Evolutionary conservation across 2,329 filamentous ascomycete species (phyloP).

Genomic region (Penicillium corylophilum): DNA sequence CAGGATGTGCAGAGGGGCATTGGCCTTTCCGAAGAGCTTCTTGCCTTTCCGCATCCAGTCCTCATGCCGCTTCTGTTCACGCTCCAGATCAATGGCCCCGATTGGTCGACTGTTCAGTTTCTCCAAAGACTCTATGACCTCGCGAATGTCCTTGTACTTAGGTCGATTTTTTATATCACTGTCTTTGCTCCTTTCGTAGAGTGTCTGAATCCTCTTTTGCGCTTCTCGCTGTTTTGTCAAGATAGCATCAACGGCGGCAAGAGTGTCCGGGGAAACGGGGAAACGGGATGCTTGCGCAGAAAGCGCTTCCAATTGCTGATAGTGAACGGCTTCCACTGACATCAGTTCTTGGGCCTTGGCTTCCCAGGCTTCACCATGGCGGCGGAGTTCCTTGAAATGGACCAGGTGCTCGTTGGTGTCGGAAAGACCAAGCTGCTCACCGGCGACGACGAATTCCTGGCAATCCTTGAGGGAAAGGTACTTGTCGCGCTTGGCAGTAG

Average conservation of each 20-base stretch:
- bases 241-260: slow-evolving; percentile 82
- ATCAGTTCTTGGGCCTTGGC: slow-evolving; percentile 89
- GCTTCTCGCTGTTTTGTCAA: slow-evolving; percentile 94
- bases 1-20: slow-evolving; percentile 92
- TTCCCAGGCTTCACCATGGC: slow-evolving; percentile 84
- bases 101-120: slow-evolving; percentile 89
- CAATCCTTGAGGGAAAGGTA: slow-evolving; percentile 77
- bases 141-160: slow-evolving; percentile 83
- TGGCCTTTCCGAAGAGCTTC: slow-evolving; percentile 96
- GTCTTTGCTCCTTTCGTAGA: slow-evolving; percentile 75
- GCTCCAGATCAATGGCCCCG: slow-evolving; percentile 89
- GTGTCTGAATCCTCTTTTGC: slow-evolving; percentile 78
- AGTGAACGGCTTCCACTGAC: slow-evolving; percentile 86
- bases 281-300: slow-evolving; percentile 77
- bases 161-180: slow-evolving; percentile 76
- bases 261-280: slow-evolving; percentile 78
- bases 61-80: slow-evolving; percentile 90
- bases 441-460: slow-evolving; percentile 72
- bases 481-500: slow-evolving; percentile 63
- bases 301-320: slow-evolving; percentile 88
- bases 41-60: slow-evolving; percentile 99
- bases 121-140: slow-evolving; percentile 81
- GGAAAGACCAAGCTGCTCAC: slow-evolving; percentile 72
- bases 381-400: slow-evolving; percentile 72
- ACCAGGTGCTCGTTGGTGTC: slow-evolving; percentile 76